These are phyloP conservation scores for Pelagophyceae sp. DNA, from an alignment of 352 stramenopile species.

Conservation along the genomic window DNA sequence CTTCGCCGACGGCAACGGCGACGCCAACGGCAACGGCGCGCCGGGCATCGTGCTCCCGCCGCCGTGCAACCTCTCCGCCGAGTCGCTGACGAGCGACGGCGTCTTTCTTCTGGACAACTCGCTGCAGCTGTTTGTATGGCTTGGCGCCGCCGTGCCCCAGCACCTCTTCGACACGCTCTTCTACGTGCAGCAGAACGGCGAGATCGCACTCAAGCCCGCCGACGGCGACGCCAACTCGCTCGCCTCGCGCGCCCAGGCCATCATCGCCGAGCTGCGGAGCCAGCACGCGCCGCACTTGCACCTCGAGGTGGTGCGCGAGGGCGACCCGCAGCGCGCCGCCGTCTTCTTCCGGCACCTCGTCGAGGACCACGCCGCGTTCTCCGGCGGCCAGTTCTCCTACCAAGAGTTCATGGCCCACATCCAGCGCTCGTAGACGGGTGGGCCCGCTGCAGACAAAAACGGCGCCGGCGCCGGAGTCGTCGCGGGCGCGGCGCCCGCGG, in stretches of 20 bases:
- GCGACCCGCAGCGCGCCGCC: slow-evolving; percentile 73
- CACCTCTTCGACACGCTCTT: slow-evolving; percentile 82
- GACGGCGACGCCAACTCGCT: slow-evolving; percentile 48
- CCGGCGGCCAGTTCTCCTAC: slow-evolving; percentile 92
- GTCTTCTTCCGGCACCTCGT: slow-evolving; percentile 93
- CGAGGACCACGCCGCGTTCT: slow-evolving; percentile 94
- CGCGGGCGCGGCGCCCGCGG: too few species aligned
- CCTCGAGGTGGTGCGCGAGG: slow-evolving; percentile 83
- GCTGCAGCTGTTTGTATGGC: slow-evolving; percentile 88
- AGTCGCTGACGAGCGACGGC: slow-evolving; percentile 79
- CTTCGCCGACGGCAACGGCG: slow-evolving; percentile 38
- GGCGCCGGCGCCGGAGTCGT: too few species aligned
- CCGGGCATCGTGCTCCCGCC: slow-evolving; percentile 65
- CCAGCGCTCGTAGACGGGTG: slow-evolving; percentile 24
- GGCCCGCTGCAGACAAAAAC: too few species aligned
- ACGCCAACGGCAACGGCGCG: slow-evolving; percentile 61
- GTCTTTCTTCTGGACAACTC: slow-evolving; percentile 95
- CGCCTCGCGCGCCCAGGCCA: slow-evolving; percentile 68
- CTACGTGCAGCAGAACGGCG: slow-evolving; percentile 78
- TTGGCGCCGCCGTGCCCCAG: slow-evolving; percentile 74
- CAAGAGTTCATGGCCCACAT: slow-evolving; percentile 81
- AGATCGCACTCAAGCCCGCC: slow-evolving; percentile 56
- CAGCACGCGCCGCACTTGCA: slow-evolving; percentile 54
- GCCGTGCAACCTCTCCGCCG: slow-evolving; percentile 85
- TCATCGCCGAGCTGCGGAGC: slow-evolving; percentile 75